Evolutionary conservation across 345 rosid species (phyloP), one percentile per base, ranked within the genome.

Genomic region (Eucalyptus sp.): DNA sequence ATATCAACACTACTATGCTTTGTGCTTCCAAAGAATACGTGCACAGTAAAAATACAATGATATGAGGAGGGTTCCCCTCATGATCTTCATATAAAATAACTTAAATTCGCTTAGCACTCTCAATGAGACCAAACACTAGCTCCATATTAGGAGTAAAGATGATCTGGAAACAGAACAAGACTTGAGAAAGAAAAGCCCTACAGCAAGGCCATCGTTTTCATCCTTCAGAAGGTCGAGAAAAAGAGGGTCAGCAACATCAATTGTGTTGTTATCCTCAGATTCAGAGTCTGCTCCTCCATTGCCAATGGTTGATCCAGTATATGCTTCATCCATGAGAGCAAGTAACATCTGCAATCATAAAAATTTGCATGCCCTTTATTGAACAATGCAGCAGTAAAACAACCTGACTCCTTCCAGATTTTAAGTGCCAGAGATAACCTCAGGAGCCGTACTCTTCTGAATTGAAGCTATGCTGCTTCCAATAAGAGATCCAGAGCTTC

Each of bases 301-400:
- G 50, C 94, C 98, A 22, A 98, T 95, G 89, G 97, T 96, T 86
- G 99, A 98, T 93, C 99, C 99, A 76, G 98, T 97, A 91, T 98
- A 98, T 49, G 99, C 99, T 92, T 98, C 99, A 94, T 98, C 99
- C 99, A 98, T 98, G 90, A 98, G 98, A 56, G 97, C 98, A 93
- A 97, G 97, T 86, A 98, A 94, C 99, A 98, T 97, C 99, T 96
- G 95, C 89, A 90, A 87, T 87, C 87, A 93, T 22, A 90, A 50
- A 93, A 90, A 87, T 66, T 41, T 66, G 60, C 68, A 54, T 81
- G 86, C 86, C 22, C 41, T 66, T 43, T 58, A 80, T 44, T 85
- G 54, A 50, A 44, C 29, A 66, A 50, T 9, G 68, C 66, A 86
- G 37, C 60, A 60, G 50, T 31, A 50, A 44, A 86, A 85, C 37